Evolutionary conservation across 805 yeast species (phyloP).

Genomic region (Saccharomycopsis synnaedendra): DNA sequence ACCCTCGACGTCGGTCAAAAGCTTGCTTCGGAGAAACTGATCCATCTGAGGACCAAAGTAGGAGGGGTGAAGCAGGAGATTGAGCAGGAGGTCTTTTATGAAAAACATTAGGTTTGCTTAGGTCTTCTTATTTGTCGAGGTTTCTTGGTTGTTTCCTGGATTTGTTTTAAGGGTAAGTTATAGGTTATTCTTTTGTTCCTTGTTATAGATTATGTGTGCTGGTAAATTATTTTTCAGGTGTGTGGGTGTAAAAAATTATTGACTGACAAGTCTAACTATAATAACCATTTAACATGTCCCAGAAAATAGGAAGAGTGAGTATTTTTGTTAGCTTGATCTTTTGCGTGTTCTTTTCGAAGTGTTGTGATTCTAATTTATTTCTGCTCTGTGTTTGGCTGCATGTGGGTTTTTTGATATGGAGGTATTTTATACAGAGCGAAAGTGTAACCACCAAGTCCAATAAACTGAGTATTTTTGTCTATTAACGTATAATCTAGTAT

Average conservation of each 20-base stretch:
- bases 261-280: background rate
- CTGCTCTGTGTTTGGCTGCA: background rate
- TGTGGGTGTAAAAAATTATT: no score
- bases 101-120: slow-evolving; percentile 24
- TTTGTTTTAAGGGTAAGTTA: no score
- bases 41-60: slow-evolving; percentile 97
- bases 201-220: no score
- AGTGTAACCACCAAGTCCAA: no score
- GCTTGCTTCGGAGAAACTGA: slow-evolving; percentile 78
- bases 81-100: slow-evolving; percentile 79
- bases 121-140: no score
- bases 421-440: background rate
- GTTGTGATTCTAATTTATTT: background rate
- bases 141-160: no score
- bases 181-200: no score
- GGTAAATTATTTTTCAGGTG: no score
- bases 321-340: background rate
- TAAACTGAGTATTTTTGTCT: no score
- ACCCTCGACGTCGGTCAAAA: slow-evolving; percentile 94
- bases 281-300: slow-evolving; percentile 28
- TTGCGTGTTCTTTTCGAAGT: background rate
- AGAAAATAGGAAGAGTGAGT: slow-evolving; percentile 31
- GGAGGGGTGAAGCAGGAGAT: slow-evolving; percentile 91
- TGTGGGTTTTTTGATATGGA: background rate
- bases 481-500: no score